Conservation (phyloP, 169 alveolate genomes). For the Fabrea salina region DNA sequence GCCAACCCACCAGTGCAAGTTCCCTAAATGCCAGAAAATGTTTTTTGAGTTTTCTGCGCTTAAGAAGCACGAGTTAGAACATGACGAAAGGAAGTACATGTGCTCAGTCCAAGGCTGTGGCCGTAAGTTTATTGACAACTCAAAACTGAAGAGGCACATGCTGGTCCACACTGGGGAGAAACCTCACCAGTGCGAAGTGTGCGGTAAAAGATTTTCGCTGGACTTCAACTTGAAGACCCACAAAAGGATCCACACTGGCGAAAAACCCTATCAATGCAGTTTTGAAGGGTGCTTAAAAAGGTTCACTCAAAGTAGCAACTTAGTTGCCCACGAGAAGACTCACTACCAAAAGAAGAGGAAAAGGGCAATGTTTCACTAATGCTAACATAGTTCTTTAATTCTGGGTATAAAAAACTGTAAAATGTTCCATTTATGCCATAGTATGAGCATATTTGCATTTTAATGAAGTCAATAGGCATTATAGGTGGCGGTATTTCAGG, state of each 20-base stretch:
- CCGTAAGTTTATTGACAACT: slow-evolving; percentile 74
- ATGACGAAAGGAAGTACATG: slow-evolving; percentile 56
- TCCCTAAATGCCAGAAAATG: slow-evolving; percentile 65
- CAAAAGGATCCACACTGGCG: slow-evolving; percentile 83
- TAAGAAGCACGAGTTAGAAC: slow-evolving; percentile 60
- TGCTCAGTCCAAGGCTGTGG: slow-evolving; percentile 80
- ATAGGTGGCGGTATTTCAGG: slow-evolving; percentile 58
- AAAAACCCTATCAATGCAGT: slow-evolving; percentile 77
- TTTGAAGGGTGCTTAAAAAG: slow-evolving; percentile 77
- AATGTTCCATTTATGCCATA: too few species aligned
- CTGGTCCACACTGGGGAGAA: slow-evolving; percentile 79
- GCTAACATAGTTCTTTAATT: too few species aligned
- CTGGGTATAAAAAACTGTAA: too few species aligned
- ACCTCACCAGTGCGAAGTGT: slow-evolving; percentile 76
- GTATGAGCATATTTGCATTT: background rate
- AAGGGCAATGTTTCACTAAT: too few species aligned
- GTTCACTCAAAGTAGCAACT: slow-evolving; percentile 77
- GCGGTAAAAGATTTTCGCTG: slow-evolving; percentile 76
- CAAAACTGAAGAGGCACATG: slow-evolving; percentile 77
- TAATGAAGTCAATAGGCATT: slow-evolving; percentile 41
- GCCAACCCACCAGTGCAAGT: slow-evolving; percentile 53
- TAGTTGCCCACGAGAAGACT: slow-evolving; percentile 79
- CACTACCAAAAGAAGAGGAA: slow-evolving; percentile 40
- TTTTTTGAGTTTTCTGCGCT: slow-evolving; percentile 67
- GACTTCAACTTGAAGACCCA: slow-evolving; percentile 80